Evolutionary conservation across 176 grass and related monocot species (phyloP).

Genomic region (Rhynchospora pubera): DNA sequence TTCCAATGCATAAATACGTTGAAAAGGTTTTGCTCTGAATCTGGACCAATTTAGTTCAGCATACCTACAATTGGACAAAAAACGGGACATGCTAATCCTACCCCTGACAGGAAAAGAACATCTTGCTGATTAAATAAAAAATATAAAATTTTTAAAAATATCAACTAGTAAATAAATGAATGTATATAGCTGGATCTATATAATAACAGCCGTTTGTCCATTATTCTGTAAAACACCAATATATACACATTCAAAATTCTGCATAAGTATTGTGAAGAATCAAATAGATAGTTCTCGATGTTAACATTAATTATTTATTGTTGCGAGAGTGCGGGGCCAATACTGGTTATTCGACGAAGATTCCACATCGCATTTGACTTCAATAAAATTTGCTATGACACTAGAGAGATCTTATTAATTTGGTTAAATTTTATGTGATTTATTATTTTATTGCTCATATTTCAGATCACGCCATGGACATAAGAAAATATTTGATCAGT

Average conservation of each 20-base stretch:
- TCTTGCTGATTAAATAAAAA: neutral
- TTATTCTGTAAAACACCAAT: neutral
- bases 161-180: neutral
- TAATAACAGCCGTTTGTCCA: neutral
- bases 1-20: neutral
- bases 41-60: neutral
- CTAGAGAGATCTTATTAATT: constrained; percentile 1
- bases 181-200: neutral
- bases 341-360: neutral
- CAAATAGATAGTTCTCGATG: neutral
- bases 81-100: neutral
- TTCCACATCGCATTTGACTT: neutral
- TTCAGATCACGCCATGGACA: neutral
- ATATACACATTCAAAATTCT: neutral
- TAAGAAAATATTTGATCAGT: neutral
- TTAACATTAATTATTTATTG: neutral
- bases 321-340: neutral
- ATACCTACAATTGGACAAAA: neutral
- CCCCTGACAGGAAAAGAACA: neutral
- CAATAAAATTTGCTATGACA: neutral
- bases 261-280: neutral
- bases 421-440: neutral
- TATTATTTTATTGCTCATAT: neutral
- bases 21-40: neutral
- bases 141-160: too few species aligned